Percentiles rank a stretch among this genome's conserved stretches.
These are phyloP conservation scores for Colletotrichum musae DNA, from an alignment of 2,329 filamentous ascomycete species.

Conservation along the genomic window DNA sequence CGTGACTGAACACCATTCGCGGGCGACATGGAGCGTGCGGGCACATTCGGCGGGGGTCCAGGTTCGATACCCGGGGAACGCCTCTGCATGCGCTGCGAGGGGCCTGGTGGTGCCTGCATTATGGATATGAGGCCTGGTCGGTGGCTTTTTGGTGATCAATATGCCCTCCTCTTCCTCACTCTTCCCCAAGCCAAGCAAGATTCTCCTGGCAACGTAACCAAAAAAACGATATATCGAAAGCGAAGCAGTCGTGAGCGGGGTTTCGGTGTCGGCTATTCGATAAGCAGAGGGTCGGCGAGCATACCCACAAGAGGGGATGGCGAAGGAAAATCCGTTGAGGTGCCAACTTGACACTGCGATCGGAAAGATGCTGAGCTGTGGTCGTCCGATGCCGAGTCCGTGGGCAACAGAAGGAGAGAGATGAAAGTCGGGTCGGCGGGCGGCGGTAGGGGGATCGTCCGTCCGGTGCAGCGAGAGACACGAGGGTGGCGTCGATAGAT, in stretches of 20 bases:
- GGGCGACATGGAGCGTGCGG: conserved; percentile 73
- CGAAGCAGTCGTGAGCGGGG: not conserved
- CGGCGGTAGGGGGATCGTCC: conserved; percentile 22
- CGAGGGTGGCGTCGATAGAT: conserved; percentile 15
- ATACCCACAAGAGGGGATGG: conserved; percentile 9
- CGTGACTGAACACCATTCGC: conserved; percentile 71
- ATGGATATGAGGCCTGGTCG: conserved; percentile 29
- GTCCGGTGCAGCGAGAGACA: conserved; percentile 14
- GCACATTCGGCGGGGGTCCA: conserved; percentile 69
- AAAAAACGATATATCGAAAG: not conserved
- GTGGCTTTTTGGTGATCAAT: conserved; percentile 4
- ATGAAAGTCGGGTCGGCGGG: conserved; percentile 1
- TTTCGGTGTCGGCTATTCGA: conserved; percentile 16
- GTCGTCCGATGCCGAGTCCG: conserved; percentile 21
- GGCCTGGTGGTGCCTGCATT: conserved; percentile 67
- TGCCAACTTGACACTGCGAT: conserved; percentile 6
- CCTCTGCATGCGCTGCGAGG: conserved; percentile 71
- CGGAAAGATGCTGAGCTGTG: conserved; percentile 13
- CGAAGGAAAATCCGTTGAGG: not conserved
- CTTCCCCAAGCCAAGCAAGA: conserved; percentile 24
- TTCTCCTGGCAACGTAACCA: conserved; percentile 22
- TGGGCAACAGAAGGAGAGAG: conserved; percentile 6
- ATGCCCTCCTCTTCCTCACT: conserved; percentile 24
- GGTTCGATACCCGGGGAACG: conserved; percentile 75
- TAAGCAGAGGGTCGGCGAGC: conserved; percentile 4